These are phyloP conservation scores for Rhodamnia argentea DNA, from an alignment of 345 rosid genomes.

Conservation along the genomic window DNA sequence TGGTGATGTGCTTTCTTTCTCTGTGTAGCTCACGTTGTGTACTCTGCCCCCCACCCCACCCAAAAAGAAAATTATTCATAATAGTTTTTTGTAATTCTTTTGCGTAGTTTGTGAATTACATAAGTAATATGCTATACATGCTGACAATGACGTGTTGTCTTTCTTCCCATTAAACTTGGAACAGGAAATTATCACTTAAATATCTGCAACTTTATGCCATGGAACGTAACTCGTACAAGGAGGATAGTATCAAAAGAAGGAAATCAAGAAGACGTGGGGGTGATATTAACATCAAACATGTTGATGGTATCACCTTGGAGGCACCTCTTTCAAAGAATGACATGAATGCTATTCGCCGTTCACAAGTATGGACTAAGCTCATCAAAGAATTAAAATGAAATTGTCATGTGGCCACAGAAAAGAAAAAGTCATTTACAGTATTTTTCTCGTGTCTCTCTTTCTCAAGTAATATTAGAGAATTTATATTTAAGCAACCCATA, in stretches of 20 bases:
- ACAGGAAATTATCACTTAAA: conserved; percentile 81
- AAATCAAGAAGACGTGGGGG: conserved; percentile 45
- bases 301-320: conserved; percentile 27
- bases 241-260: conserved; percentile 52
- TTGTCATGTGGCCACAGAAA: neutral
- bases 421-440: neutral
- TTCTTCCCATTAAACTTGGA: conserved; percentile 10
- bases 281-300: conserved; percentile 21
- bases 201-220: conserved; percentile 62
- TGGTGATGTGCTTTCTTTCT: neutral
- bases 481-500: neutral
- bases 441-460: neutral
- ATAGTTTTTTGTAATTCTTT: neutral
- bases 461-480: neutral
- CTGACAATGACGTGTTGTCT: neutral
- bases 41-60: neutral
- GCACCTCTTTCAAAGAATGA: conserved; percentile 72
- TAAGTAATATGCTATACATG: neutral
- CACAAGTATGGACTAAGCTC: conserved; percentile 38
- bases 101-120: neutral
- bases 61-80: neutral
- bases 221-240: conserved; percentile 40
- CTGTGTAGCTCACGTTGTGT: neutral
- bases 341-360: conserved; percentile 64
- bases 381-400: neutral